Evolutionary conservation across 768 basidiomycete species (phyloP), one percentile per base, ranked within the genome.

Genomic region (Phylloporus rhodoxanthus): DNA sequence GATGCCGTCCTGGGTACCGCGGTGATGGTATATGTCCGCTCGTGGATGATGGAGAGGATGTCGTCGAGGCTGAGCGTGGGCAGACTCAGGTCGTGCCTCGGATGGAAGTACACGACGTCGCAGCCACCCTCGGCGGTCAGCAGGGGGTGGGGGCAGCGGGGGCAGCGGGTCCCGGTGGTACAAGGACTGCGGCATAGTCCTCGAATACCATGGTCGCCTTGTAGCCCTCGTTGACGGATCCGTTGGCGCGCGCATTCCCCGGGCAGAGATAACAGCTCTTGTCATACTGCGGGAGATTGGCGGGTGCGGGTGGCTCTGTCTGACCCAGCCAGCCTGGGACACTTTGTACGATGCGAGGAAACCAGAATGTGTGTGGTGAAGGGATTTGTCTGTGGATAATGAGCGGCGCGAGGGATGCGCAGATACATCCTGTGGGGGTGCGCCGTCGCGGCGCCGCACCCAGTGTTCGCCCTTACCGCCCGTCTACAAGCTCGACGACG

Each of bases 291-390:
- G 84, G 85, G 5, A 87, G 73, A 30, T 70, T 62, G 7, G 69
- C 60, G 1, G 73, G 41, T 50, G 82, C 76, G 0, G 84, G 75
- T 1, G 81, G 65, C 54, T 95, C 92, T 1, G 81, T 80, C 63
- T 94, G 90, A 26, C 92, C 92, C 34, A 84, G 76, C 93, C 93
- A 96, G n/a, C n/a, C n/a, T n/a, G 13, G 93, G 93, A 17, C 93
- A 81, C 60, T 88, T 91, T 8, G 76, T 90, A 45, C 93, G 85
- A 66, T 95, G 92, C 0, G 92, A 89, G 33, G 91, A 92, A 30
- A 92, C 86, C 29, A 94, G 81, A 47, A 92, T 71, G 61, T 88
- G 75, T 57, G 85, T 84, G 51, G 79, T 77, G 1, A 79, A 94
- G 76, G 4, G 91, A 89, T 60, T 94, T 94, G 64, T 79, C 90